Evolutionary conservation across 2,329 filamentous ascomycete species (phyloP), one percentile per base, ranked within the genome.

Genomic region (Pseudohalonectria lignicola): DNA sequence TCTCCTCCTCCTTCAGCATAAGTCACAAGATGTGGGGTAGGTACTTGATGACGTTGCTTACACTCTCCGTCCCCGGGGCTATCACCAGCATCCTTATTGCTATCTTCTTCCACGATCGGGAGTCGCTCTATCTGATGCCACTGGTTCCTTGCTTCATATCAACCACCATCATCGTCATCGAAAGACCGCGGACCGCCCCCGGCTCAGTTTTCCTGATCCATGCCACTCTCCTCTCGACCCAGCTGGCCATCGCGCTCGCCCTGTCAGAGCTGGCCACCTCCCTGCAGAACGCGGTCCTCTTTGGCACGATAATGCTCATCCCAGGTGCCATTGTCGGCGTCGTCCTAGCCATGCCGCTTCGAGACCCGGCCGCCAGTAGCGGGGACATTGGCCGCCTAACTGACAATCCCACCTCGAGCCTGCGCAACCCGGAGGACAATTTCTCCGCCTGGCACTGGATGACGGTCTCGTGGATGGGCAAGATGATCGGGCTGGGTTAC

Each of bases 391-490:
- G n/a, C n/a, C n/a, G n/a, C n/a, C n/a, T n/a, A n/a, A n/a, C n/a
- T n/a, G n/a, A n/a, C n/a, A 41, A 45, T 4, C 76, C 83, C 1
- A 78, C 69, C 0, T 66, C 61, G 3, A 57, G 66, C 2, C 61
- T 83, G n/a, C 79, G 86, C 39, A 76, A 71, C 30, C 80, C 87
- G 0, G 87, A 94, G 54, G 87, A 94, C 48, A 77, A 82, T 44
- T 56, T 94, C 18, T 82, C 71, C 1, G 64, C 88, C 1, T 87
- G 85, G 72, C 82, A 88, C 47, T 94, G 86, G 60, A 82, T 90
- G 74, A 80, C 76, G 5, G 81, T 94, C 20, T 83, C 75, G 0
- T 94, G 87, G 87, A 80, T 94, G 61, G 64, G 66, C 1, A 81
- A 86, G 0, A 59, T 94, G 6, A 86, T 93, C 11, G 61, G 64